These are phyloP conservation scores for Xylaria sp. DNA, from an alignment of 2,329 filamentous ascomycete genomes.

Conservation along the genomic window DNA sequence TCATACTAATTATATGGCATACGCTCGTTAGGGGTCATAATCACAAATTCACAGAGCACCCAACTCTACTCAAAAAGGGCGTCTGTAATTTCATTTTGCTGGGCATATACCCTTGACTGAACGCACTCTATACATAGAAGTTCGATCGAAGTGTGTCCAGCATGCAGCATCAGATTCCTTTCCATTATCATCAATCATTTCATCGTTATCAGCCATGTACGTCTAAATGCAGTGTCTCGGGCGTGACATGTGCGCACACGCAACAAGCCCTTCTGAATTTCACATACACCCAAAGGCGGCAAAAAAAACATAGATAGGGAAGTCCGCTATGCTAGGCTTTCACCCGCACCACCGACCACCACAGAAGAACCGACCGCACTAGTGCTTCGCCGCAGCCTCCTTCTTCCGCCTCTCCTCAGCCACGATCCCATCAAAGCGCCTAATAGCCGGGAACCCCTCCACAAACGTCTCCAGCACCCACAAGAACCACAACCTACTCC, in stretches of 20 bases:
- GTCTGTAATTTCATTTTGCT: background rate
- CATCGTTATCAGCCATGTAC: constrained; percentile 4
- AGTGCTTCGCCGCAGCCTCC: constrained; percentile 58
- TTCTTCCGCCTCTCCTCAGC: constrained; percentile 56
- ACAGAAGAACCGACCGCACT: constrained; percentile 2
- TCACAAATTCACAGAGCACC: background rate
- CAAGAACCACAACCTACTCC: constrained; percentile 62
- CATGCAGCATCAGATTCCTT: background rate
- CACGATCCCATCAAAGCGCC: constrained; percentile 63
- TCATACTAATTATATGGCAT: background rate
- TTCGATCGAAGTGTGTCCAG: too few relatives aligned
- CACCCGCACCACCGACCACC: background rate
- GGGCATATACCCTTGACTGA: background rate
- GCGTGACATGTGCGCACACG: background rate
- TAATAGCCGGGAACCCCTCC: constrained; percentile 64
- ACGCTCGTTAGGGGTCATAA: background rate
- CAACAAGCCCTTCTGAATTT: background rate
- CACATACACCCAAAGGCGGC: background rate
- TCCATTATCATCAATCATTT: constrained; percentile 28
- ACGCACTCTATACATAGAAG: background rate
- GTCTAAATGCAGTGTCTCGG: background rate
- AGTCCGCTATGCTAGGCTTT: background rate
- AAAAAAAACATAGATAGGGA: background rate
- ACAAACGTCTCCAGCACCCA: constrained; percentile 66
- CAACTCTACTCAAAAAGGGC: background rate